phyloP scores from a whole-genome alignment of 2,329 filamentous ascomycete species.

The Ustilaginoidea virens region DNA sequence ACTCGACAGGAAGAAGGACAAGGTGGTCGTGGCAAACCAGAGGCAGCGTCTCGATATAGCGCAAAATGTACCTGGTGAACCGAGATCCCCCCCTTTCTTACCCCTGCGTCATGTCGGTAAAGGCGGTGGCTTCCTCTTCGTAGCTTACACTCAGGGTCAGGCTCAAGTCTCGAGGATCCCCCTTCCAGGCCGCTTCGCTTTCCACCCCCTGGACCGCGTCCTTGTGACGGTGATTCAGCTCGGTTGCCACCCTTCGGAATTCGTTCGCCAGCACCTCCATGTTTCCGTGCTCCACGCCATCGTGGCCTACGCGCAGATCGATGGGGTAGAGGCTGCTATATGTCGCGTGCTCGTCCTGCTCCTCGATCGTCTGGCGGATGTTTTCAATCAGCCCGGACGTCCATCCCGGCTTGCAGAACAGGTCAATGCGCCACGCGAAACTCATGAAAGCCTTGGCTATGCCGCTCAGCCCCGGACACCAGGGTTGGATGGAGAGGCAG shows the following conservation, averaged over 20 bases:
- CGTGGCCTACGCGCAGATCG: background rate
- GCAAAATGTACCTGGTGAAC: no score
- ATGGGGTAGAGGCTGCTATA: slow-evolving; percentile 1
- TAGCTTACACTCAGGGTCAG: background rate
- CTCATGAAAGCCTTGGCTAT: background rate
- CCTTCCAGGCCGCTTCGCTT: slow-evolving; percentile 1
- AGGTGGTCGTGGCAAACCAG: no score
- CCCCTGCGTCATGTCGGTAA: no score
- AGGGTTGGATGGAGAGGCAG: background rate
- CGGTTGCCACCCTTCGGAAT: background rate
- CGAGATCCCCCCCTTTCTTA: no score
- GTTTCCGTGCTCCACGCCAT: background rate
- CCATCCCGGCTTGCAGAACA: background rate
- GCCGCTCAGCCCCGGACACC: background rate
- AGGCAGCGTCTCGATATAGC: no score
- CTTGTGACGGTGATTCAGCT: no score
- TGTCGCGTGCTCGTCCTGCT: background rate
- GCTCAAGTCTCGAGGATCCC: background rate
- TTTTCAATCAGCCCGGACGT: background rate
- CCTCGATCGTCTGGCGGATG: background rate
- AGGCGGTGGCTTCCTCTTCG: no score
- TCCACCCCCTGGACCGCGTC: no score
- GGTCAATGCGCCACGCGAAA: background rate
- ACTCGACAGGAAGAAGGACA: no score
- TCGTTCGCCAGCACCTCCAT: slow-evolving; percentile 1